phyloP scores from a whole-genome alignment of 805 yeast genomes.

The Myxozyma lipomycoides region DNA sequence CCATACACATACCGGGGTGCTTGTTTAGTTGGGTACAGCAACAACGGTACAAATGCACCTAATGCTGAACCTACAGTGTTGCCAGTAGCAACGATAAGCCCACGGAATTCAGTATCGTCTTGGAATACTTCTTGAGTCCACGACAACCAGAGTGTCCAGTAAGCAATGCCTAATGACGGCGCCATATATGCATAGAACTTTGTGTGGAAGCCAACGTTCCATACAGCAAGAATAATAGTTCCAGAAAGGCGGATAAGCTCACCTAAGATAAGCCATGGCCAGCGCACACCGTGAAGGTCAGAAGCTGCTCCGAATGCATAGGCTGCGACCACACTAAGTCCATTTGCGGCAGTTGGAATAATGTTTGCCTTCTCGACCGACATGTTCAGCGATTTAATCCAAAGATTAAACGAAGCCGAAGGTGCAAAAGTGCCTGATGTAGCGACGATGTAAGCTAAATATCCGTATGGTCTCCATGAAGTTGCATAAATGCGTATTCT shows the following conservation, averaged over 20 bases:
- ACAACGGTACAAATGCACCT: slow-evolving; percentile 41
- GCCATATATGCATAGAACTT: slow-evolving; percentile 59
- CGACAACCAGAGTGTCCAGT: slow-evolving; percentile 56
- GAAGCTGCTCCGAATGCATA: slow-evolving; percentile 34
- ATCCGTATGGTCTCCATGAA: slow-evolving; percentile 12
- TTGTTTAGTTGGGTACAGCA: slow-evolving; percentile 40
- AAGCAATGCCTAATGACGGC: slow-evolving; percentile 56
- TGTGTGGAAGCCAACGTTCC: slow-evolving; percentile 52
- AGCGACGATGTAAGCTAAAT: not conserved
- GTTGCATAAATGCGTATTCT: slow-evolving; percentile 4
- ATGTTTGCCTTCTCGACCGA: slow-evolving; percentile 32
- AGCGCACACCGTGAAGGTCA: slow-evolving; percentile 41
- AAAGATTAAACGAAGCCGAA: slow-evolving; percentile 32
- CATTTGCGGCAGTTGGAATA: slow-evolving; percentile 39
- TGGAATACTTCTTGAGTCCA: slow-evolving; percentile 59
- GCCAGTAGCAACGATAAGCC: slow-evolving; percentile 34
- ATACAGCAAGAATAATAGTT: slow-evolving; percentile 50
- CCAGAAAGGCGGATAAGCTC: slow-evolving; percentile 43
- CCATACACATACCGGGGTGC: slow-evolving; percentile 33
- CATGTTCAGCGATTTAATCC: slow-evolving; percentile 32
- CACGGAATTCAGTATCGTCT: slow-evolving; percentile 44
- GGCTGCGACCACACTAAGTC: slow-evolving; percentile 33
- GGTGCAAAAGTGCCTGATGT: slow-evolving; percentile 3
- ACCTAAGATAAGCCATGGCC: slow-evolving; percentile 46
- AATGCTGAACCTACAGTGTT: slow-evolving; percentile 37